Evolutionary conservation across 1,284 basidiomycete species (phyloP).

Genomic region (Amylostereum chailletii): DNA sequence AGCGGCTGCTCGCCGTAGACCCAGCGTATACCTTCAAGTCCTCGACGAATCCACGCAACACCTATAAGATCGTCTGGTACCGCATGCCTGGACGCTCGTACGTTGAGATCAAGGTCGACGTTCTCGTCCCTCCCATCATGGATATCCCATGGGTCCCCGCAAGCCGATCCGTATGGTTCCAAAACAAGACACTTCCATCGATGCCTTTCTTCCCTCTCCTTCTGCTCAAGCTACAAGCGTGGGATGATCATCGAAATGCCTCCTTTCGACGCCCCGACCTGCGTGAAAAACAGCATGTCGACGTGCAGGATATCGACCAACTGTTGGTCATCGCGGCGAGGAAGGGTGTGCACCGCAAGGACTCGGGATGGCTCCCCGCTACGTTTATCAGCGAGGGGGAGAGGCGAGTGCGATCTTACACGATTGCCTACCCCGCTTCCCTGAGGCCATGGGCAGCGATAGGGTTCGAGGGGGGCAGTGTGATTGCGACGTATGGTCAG

Average conservation of each 20-base stretch:
- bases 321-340: slow-evolving; percentile 26
- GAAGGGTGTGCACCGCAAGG: slow-evolving; percentile 2
- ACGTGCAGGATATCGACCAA: slow-evolving; percentile 33
- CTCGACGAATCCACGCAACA: slow-evolving; percentile 28
- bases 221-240: slow-evolving; percentile 41
- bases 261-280: slow-evolving; percentile 18
- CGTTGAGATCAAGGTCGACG: slow-evolving; percentile 39
- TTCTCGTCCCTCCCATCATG: slow-evolving; percentile 37
- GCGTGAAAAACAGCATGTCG: slow-evolving; percentile 28
- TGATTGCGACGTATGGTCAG: too few relatives aligned
- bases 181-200: slow-evolving; percentile 25
- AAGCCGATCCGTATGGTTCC: slow-evolving; percentile 17
- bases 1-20: slow-evolving; percentile 27
- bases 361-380: neutral
- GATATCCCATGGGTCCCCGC: slow-evolving; percentile 31
- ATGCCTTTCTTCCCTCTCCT: slow-evolving; percentile 37
- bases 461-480: neutral
- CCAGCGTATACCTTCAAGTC: slow-evolving; percentile 30
- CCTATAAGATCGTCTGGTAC: slow-evolving; percentile 39
- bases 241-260: slow-evolving; percentile 35
- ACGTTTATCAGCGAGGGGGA: neutral
- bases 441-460: neutral
- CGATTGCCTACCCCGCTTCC: neutral
- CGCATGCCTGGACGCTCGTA: slow-evolving; percentile 14
- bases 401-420: neutral